Evolutionary conservation across 129 eudicot genomes (phyloP).

Genomic region (Gnaphalium uliginosum): DNA sequence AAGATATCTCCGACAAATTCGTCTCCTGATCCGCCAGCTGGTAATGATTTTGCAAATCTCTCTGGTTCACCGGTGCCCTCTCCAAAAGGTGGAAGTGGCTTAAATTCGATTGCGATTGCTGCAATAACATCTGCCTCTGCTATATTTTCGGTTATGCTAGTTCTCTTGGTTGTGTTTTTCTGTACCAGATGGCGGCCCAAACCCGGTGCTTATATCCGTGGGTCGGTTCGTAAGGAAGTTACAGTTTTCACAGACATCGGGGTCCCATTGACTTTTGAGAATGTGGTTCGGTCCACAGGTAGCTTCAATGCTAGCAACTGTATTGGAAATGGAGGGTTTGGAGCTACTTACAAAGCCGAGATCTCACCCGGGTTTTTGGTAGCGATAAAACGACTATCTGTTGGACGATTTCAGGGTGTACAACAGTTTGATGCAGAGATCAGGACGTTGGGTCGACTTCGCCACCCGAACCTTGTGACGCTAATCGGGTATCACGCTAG

Average conservation of each 20-base stretch:
- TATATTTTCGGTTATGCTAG: slow-evolving; percentile 69
- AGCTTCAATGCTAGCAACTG: slow-evolving; percentile 82
- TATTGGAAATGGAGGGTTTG: slow-evolving; percentile 93
- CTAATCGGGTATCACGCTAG: slow-evolving; percentile 87
- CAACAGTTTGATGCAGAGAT: slow-evolving; percentile 94
- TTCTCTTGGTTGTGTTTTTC: slow-evolving; percentile 68
- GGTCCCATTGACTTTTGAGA: slow-evolving; percentile 73
- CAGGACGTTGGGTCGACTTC: slow-evolving; percentile 75
- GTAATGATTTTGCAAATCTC: slow-evolving; percentile 32
- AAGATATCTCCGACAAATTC: slow-evolving; percentile 46
- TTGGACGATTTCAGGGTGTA: slow-evolving; percentile 88
- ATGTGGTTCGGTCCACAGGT: slow-evolving; percentile 75
- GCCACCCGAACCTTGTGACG: slow-evolving; percentile 84
- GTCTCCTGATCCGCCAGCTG: slow-evolving; percentile 49
- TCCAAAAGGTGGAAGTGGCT: slow-evolving; percentile 21
- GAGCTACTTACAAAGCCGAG: slow-evolving; percentile 91
- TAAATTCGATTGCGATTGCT: slow-evolving; percentile 74
- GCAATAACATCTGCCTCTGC: slow-evolving; percentile 77
- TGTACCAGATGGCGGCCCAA: slow-evolving; percentile 79
- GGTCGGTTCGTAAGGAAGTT: slow-evolving; percentile 62
- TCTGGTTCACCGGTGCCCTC: slow-evolving; percentile 35
- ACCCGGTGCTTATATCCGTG: slow-evolving; percentile 54
- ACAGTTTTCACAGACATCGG: slow-evolving; percentile 73
- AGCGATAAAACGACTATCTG: slow-evolving; percentile 75
- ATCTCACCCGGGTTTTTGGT: slow-evolving; percentile 73